Conservation (phyloP, 306 rosid genomes). For the Spatholobus suberectus region DNA sequence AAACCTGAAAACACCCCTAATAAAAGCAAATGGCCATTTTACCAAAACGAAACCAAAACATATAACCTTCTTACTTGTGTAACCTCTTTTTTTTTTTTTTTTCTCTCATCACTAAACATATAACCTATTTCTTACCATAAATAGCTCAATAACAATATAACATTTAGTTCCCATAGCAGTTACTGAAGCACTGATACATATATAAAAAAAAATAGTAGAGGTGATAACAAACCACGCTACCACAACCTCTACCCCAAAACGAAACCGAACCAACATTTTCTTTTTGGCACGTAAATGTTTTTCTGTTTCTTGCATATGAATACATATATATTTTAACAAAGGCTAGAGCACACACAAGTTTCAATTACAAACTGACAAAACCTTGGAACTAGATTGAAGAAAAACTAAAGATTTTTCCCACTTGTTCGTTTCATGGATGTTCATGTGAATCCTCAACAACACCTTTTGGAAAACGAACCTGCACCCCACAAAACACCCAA, state of each 20-base stretch:
- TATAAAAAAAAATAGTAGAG: background rate
- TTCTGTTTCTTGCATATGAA: background rate
- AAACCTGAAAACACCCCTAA: background rate
- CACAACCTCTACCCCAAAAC: background rate
- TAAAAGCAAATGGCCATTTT: background rate
- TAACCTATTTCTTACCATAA: conserved; percentile 42
- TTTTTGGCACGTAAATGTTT: background rate
- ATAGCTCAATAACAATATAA: background rate
- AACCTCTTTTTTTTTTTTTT: background rate
- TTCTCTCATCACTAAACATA: background rate
- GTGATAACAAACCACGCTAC: background rate
- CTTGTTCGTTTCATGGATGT: conserved; percentile 34
- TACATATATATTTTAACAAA: background rate
- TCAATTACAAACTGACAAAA: conserved; percentile 19
- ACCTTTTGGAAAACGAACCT: conserved; percentile 46
- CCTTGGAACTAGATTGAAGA: background rate
- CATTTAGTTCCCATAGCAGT: conserved; percentile 25
- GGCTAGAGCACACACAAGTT: background rate
- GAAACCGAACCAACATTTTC: conserved; percentile 26
- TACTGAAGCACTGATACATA: background rate
- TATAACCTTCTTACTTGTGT: background rate
- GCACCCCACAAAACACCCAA: conserved; percentile 41
- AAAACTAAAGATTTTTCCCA: background rate
- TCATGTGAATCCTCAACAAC: conserved; percentile 32
- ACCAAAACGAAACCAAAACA: background rate